These are phyloP conservation scores for Pythium pectinolyticum DNA, from an alignment of 352 stramenopile species.

Conservation along the genomic window DNA sequence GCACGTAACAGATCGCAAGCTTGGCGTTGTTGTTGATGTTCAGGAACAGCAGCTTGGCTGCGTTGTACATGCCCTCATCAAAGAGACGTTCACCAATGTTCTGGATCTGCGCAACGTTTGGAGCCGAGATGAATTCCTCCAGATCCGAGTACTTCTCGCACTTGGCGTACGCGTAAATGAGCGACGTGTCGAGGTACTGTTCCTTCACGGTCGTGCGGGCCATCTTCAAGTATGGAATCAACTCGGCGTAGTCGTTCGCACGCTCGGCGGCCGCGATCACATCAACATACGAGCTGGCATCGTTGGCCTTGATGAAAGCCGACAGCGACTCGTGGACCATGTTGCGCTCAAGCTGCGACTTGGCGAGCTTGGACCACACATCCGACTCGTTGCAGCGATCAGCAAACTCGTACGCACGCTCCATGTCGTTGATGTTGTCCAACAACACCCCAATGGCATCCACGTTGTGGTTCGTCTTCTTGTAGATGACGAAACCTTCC, in stretches of 20 bases:
- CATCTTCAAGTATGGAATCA: conserved; percentile 99
- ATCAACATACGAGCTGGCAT: conserved; percentile 96
- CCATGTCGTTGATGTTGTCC: conserved; percentile 97
- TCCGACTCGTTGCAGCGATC: conserved; percentile 97
- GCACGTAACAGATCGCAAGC: conserved; percentile 99
- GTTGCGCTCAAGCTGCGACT: conserved; percentile 97
- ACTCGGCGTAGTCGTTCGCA: conserved; percentile 95
- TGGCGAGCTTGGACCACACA: conserved; percentile 99
- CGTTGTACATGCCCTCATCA: conserved; percentile 98
- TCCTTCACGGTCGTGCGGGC: conserved; percentile 99
- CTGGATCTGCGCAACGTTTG: conserved; percentile 99
- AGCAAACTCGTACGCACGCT: conserved; percentile 98
- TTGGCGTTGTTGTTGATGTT: conserved; percentile 99
- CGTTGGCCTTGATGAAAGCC: conserved; percentile 99
- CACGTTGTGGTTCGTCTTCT: conserved; percentile 98
- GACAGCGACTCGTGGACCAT: conserved; percentile 96
- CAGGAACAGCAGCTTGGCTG: conserved; percentile 98
- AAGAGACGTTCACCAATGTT: conserved; percentile 98
- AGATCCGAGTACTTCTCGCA: conserved; percentile 98
- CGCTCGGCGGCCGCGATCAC: conserved; percentile 97
- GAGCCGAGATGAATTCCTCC: conserved; percentile 98
- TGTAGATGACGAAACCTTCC: conserved; percentile 99
- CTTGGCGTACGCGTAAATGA: conserved; percentile 99
- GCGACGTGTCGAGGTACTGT: conserved; percentile 98
- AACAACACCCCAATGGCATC: conserved; percentile 92